These are phyloP conservation scores for Phlebopus sp. DNA, from an alignment of 1,284 basidiomycete genomes.

Conservation along the genomic window DNA sequence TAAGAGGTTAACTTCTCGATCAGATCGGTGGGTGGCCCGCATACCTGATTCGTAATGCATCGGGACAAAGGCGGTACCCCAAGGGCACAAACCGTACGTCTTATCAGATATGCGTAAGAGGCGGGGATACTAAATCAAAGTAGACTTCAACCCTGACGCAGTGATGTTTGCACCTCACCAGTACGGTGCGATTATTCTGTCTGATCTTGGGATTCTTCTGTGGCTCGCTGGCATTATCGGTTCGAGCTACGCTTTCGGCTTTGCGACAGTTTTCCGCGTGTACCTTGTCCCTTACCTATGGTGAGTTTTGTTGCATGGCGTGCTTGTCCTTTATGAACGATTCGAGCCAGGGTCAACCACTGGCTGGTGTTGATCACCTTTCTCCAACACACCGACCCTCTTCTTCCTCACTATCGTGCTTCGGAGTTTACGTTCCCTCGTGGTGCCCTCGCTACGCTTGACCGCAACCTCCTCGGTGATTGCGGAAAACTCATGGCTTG, in stretches of 20 bases:
- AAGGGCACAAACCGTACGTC: conserved; percentile 76
- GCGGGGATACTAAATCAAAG: not conserved
- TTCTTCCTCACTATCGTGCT: conserved; percentile 92
- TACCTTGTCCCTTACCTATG: conserved; percentile 92
- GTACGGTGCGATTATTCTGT: conserved; percentile 74
- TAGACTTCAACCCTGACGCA: conserved; percentile 82
- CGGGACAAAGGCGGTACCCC: conserved; percentile 88
- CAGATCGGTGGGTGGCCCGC: conserved; percentile 84
- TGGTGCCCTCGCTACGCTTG: conserved; percentile 91
- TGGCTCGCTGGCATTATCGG: conserved; percentile 64
- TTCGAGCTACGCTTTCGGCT: conserved; percentile 66
- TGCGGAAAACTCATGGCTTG: conserved; percentile 71
- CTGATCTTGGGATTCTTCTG: conserved; percentile 80
- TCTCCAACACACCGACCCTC: conserved; percentile 96
- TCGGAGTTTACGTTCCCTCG: conserved; percentile 92
- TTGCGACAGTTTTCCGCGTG: conserved; percentile 74
- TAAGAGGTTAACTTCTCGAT: conserved; percentile 6
- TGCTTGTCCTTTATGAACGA: conserved; percentile 2
- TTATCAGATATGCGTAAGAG: conserved; percentile 1
- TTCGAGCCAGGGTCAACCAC: conserved; percentile 62
- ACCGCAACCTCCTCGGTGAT: conserved; percentile 85
- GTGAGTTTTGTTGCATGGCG: conserved; percentile 35
- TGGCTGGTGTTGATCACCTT: conserved; percentile 93
- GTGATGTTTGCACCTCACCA: conserved; percentile 89
- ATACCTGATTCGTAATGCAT: conserved; percentile 85